phyloP scores from a whole-genome alignment of 257 asterid genomes.

The Cynanchum wilfordii region DNA sequence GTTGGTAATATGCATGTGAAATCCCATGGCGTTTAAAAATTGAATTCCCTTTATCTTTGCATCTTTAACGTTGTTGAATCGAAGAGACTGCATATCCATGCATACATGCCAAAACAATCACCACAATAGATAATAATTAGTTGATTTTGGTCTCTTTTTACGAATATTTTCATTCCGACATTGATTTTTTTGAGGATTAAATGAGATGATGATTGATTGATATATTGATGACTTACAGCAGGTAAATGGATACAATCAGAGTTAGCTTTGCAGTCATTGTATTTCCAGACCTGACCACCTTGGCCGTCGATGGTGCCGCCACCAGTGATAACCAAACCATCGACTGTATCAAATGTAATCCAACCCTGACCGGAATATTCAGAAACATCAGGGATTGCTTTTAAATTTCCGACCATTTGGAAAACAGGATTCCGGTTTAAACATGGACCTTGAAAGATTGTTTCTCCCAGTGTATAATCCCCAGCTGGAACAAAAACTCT shows the following conservation, averaged over 20 bases:
- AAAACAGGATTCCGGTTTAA: slow-evolving; percentile 33
- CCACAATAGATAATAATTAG: no score
- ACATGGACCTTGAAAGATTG: slow-evolving; percentile 58
- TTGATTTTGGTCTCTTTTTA: no score
- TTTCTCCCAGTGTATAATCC: slow-evolving; percentile 32
- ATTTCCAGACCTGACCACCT: slow-evolving; percentile 45
- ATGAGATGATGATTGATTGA: no score
- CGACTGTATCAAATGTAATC: slow-evolving; percentile 34
- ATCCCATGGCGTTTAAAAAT: slow-evolving; percentile 58
- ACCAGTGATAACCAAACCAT: slow-evolving; percentile 43
- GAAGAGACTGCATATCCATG: slow-evolving; percentile 31
- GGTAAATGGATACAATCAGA: slow-evolving; percentile 44
- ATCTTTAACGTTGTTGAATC: slow-evolving; percentile 33
- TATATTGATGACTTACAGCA: slow-evolving; percentile 27
- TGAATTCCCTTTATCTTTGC: slow-evolving; percentile 42
- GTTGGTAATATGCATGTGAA: slow-evolving; percentile 56
- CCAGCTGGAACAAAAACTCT: slow-evolving; percentile 48
- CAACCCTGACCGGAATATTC: slow-evolving; percentile 43
- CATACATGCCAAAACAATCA: no score
- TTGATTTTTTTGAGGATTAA: no score
- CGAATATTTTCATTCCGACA: no score
- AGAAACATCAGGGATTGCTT: slow-evolving; percentile 45
- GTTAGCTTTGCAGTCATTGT: slow-evolving; percentile 48
- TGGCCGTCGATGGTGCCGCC: slow-evolving; percentile 57
- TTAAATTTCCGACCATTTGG: slow-evolving; percentile 39